Percentiles rank a stretch among this genome's conserved stretches.
Evolutionary conservation across 805 yeast genomes (phyloP).

Genomic region (Candida mattraensis): DNA sequence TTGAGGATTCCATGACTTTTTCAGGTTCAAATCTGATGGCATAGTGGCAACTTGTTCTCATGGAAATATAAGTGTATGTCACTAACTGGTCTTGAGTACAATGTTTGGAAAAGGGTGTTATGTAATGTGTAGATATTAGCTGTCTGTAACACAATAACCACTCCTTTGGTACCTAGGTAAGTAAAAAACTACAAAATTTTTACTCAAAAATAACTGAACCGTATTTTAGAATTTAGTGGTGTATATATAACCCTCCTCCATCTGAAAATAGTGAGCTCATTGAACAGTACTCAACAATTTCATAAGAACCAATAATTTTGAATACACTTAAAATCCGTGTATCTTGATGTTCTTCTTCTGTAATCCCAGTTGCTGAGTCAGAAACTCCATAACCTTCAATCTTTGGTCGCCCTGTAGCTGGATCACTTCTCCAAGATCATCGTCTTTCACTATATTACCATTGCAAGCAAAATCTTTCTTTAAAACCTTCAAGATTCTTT

Average conservation of each 20-base stretch:
- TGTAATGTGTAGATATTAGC: too few species aligned
- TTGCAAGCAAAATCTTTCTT: slow-evolving; percentile 99
- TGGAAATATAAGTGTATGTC: too few species aligned
- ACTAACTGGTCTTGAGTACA: too few species aligned
- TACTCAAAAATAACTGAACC: too few species aligned
- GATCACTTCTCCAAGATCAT: slow-evolving; percentile 93
- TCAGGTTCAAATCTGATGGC: slow-evolving; percentile 82
- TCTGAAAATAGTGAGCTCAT: neutral
- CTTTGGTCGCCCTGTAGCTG: slow-evolving; percentile 99
- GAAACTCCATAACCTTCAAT: slow-evolving; percentile 90
- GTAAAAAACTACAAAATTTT: too few species aligned
- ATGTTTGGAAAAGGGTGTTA: too few species aligned
- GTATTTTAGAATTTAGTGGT: too few species aligned
- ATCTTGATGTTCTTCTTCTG: slow-evolving; percentile 97
- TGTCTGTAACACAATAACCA: too few species aligned
- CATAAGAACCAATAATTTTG: neutral
- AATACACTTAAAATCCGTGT: slow-evolving; percentile 81
- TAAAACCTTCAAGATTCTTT: slow-evolving; percentile 87
- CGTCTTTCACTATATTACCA: slow-evolving; percentile 96
- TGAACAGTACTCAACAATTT: too few species aligned
- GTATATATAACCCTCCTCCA: too few species aligned
- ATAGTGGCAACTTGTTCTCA: too few species aligned
- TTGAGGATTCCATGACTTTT: slow-evolving; percentile 97
- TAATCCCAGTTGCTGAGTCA: slow-evolving; percentile 80
- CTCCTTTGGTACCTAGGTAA: too few species aligned